phyloP scores from a whole-genome alignment of 768 basidiomycete species.

The Lactarius quietus region DNA sequence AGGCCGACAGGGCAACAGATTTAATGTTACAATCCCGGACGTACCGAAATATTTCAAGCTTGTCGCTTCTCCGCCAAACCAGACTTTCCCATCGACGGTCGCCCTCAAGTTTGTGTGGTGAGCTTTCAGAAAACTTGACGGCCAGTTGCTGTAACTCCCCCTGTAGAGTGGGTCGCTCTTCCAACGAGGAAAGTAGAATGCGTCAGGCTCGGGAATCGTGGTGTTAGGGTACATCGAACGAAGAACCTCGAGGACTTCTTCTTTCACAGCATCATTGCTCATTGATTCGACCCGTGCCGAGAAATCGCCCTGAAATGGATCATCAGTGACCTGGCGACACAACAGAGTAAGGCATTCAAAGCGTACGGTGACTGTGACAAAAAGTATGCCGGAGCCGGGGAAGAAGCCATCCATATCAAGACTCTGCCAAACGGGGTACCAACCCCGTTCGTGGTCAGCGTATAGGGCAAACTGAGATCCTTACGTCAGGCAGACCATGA shows the following conservation, averaged over 20 bases:
- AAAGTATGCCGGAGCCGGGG: conserved; percentile 56
- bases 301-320: conserved; percentile 49
- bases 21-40: conserved; percentile 26
- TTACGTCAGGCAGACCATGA: conserved; percentile 6
- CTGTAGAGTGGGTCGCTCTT: conserved; percentile 47
- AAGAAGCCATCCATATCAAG: conserved; percentile 56
- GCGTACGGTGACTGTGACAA: conserved; percentile 47
- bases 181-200: conserved; percentile 58
- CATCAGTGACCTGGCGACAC: background rate
- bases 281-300: conserved; percentile 56
- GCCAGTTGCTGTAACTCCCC: conserved; percentile 70
- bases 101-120: conserved; percentile 57
- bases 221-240: conserved; percentile 54
- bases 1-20: background rate
- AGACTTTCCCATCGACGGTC: conserved; percentile 47
- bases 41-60: conserved; percentile 55
- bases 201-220: conserved; percentile 51
- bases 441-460: conserved; percentile 54
- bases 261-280: conserved; percentile 43
- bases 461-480: conserved; percentile 48
- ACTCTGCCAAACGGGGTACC: conserved; percentile 67
- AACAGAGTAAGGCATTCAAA: background rate
- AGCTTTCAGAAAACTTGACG: conserved; percentile 50
- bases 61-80: conserved; percentile 64
- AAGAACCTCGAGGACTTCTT: conserved; percentile 56